Base-by-base conservation (phyloP, 176 grass and related monocot genomes). In the Tuctoria greenei region DNA sequence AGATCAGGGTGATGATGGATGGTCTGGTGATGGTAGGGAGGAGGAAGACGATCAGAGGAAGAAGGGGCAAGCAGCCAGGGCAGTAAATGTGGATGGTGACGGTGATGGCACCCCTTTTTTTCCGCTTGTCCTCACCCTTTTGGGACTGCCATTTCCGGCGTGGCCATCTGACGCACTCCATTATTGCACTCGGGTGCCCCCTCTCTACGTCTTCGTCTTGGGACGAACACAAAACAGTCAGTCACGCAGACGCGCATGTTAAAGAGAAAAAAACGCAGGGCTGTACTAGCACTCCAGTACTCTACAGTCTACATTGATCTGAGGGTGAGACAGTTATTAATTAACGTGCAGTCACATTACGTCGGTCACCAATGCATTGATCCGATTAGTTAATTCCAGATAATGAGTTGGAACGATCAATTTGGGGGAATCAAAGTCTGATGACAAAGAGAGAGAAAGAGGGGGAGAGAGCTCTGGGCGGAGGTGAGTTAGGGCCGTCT, bases 131-230 rank as follows among this genome's bases (percentile, higher is more conserved):
- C 86, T 80, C 64, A 80, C 76, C 86, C 86, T 84, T 84, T 78
- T 84, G 76, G 81, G 71, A 80, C 81, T 84, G 86, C 81, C 81
- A 84, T 88, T 88, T 88, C 76, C 71, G 86, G 86, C 76, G 86
- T 88, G 86, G 86, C 76, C 81, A 76, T 80, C 81, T 81, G 86
- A 88, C 76, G 76, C 42, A 0, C 71, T 84, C 81, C 86, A 84
- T 88, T 84, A 84, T 84, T 88, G 71, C 76, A 34, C 86, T 57
- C 69, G 74, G 61, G 61, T 79, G 85, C 44, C 59, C 20, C 35
- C 43, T 57, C 17, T 31, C 31, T 31, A 36, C 31, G 31, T 31
- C 8, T 12, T 76, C 78, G 54, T 10, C 79, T 59, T 39, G 46
- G 64, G 69, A 37, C 46, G 57, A 35, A 28, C 63, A 49, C 26